Base-by-base conservation (phyloP, 306 rosid genomes). In the Lagenaria siceraria region DNA sequence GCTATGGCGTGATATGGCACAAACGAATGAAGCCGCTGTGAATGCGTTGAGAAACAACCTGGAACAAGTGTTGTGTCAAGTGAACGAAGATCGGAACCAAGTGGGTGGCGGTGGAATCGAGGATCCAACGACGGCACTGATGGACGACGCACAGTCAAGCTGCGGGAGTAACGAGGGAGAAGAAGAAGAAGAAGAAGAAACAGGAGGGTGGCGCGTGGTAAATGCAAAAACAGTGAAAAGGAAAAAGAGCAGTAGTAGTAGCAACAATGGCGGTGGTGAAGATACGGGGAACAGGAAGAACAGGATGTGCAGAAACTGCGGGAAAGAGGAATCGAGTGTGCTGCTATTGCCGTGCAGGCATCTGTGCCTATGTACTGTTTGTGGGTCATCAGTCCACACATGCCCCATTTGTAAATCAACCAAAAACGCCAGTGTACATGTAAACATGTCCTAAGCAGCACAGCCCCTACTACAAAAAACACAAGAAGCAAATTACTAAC, bases 341-440 rank as follows among this genome's bases (percentile, higher is more conserved):
- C 55, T 95, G 91, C 79, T 95, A 2, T 77, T 95, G 82, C 99
- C 99, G 11, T 95, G 99, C 75, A 84, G 99, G 85, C 99, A 95
- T 33, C 88, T 95, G 9, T 95, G 99, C 29, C 64, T 95, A 12
- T 95, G 99, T 83, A 88, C 87, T 71, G 84, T 81, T 1, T 95
- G 99, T 79, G 97, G 93, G 52, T 88, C 93, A 25, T 82, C 87
- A 0, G 84, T 88, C 0, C 92, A 89, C 83, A 84, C 83, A 79
- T 95, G 99, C 87, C 99, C 99, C 10, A 62, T 90, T 62, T 95
- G 99, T 92, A 92, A 90, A 90, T 88, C 96, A 77, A 43, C 82
- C 83, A 92, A 87, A 64, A 92, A 86, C 79, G 89, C 90, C 11
- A 92, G 91, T 60, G 87, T 95, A 36, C 95, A 90, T 88, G 87